Base-by-base conservation (phyloP, 1,139 yeast genomes). In the Debaryomyces sp. region DNA sequence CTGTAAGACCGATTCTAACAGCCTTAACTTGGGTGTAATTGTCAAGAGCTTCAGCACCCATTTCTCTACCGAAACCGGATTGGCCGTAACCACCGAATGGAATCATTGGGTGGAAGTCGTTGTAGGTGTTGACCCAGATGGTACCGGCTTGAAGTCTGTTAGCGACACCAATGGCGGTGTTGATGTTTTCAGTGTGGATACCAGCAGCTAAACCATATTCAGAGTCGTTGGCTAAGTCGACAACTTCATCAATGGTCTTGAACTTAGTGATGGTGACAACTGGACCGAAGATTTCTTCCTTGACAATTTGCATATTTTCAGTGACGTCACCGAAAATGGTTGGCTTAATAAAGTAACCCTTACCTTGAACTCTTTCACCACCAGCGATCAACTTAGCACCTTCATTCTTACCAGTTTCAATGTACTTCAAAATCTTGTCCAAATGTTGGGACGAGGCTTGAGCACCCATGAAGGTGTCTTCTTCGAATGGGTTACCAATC, bases 61-160 rank as follows among this genome's bases (percentile, higher is more conserved):
- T 84, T 78, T 89, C 96, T 75, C 96, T 87, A 65, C 96, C 96
- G 67, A 87, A 82, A 73, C 96, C 96, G 52, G 95, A 87, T 71
- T 85, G 83, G 66, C 86, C 85, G 81, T 75, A 89, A 58, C 96
- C 96, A 65, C 96, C 96, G 63, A 86, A 86, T 68, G 92, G 91
- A 66, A 88, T 86, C 71, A 81, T 78, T 59, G 81, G 82, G 72
- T 89, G 89, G 85, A 88, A 85, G 62, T 85, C 89, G 70, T 89
- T 89, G 77, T 87, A 89, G 55, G 95, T 77, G 74, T 89, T 89
- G 66, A 87, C 78, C 94, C 95, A 89, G 57, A 89, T 80, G 50
- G 92, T 85, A 70, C 96, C 96, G 50, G 96, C 89, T 65, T 81
- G 80, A 55, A 89, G 68, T 67, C 79, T 76, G 75, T 79, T 79